A percentile compares a stretch with the other conserved stretches of the same genome.
Evolutionary conservation across 768 basidiomycete genomes (phyloP).

Genomic region (Suillus ampliporus): DNA sequence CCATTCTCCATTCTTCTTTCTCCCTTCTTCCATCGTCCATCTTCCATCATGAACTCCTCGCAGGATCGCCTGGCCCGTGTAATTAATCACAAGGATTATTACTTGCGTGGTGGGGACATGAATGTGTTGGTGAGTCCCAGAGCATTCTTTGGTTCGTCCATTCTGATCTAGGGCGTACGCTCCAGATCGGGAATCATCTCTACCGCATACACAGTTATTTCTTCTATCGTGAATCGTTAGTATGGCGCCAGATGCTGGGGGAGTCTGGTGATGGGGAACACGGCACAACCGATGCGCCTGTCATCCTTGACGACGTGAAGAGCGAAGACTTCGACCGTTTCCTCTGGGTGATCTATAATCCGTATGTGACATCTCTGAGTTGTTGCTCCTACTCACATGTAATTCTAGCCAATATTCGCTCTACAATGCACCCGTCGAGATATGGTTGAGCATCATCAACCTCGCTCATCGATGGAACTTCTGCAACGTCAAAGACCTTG

Average conservation of each 20-base stretch:
- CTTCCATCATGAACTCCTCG: background rate
- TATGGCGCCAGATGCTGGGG: conserved; percentile 34
- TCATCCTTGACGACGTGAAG: conserved; percentile 36
- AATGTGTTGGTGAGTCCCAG: conserved; percentile 52
- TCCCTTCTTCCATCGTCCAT: background rate
- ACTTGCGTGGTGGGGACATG: conserved; percentile 59
- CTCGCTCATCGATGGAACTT: conserved; percentile 65
- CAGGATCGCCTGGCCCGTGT: conserved; percentile 23
- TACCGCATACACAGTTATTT: conserved; percentile 45
- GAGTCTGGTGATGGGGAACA: background rate
- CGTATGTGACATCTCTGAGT: conserved; percentile 37
- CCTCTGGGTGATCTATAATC: conserved; percentile 63
- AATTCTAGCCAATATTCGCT: conserved; percentile 56
- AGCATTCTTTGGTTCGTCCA: background rate
- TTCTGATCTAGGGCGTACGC: background rate
- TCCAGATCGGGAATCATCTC: conserved; percentile 39
- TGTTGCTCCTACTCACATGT: background rate
- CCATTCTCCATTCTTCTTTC: background rate
- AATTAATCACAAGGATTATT: conserved; percentile 46
- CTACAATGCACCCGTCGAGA: conserved; percentile 52
- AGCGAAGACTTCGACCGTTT: conserved; percentile 50
- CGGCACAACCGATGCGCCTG: conserved; percentile 9
- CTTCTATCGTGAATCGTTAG: conserved; percentile 41
- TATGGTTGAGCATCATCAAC: conserved; percentile 60
- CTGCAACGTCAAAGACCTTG: conserved; percentile 51